Percentiles rank a stretch among this genome's conserved stretches.
phyloP scores from a whole-genome alignment of 169 alveolate species.

The Plasmodium billcollinsi region DNA sequence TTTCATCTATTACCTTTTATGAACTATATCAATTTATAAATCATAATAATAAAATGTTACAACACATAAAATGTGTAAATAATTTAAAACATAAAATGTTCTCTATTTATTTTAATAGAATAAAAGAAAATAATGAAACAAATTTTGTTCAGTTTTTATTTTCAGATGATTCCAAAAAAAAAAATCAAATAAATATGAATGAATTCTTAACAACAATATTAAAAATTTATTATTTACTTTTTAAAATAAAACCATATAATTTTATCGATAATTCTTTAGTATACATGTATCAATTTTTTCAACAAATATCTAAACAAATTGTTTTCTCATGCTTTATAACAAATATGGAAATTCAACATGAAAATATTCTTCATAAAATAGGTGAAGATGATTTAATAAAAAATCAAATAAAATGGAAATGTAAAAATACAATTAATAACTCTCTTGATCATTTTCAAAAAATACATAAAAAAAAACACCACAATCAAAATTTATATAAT shows the following conservation, averaged over 20 bases:
- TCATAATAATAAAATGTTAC: slow-evolving; percentile 4
- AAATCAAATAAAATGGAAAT: too few relatives aligned
- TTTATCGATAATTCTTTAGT: slow-evolving; percentile 74
- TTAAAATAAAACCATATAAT: slow-evolving; percentile 42
- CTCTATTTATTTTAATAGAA: slow-evolving; percentile 52
- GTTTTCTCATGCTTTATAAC: slow-evolving; percentile 31
- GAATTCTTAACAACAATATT: slow-evolving; percentile 12
- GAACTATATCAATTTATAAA: slow-evolving; percentile 38
- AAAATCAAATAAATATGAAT: not conserved
- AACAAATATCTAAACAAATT: slow-evolving; percentile 58
- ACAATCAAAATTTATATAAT: too few relatives aligned
- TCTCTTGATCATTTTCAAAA: too few relatives aligned
- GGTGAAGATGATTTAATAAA: too few relatives aligned
- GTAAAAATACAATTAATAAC: too few relatives aligned
- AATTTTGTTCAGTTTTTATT: slow-evolving; percentile 56
- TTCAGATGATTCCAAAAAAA: slow-evolving; percentile 54
- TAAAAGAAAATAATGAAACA: slow-evolving; percentile 72
- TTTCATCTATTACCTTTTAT: slow-evolving; percentile 30
- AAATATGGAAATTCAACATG: too few relatives aligned
- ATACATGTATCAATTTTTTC: slow-evolving; percentile 61
- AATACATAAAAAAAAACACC: too few relatives aligned
- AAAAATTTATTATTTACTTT: slow-evolving; percentile 63
- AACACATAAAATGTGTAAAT: slow-evolving; percentile 36
- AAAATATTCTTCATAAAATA: too few relatives aligned
- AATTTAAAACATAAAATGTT: slow-evolving; percentile 44